Evolutionary conservation across 768 basidiomycete genomes (phyloP), one percentile per base, ranked within the genome.

Genomic region (Chiua virens): DNA sequence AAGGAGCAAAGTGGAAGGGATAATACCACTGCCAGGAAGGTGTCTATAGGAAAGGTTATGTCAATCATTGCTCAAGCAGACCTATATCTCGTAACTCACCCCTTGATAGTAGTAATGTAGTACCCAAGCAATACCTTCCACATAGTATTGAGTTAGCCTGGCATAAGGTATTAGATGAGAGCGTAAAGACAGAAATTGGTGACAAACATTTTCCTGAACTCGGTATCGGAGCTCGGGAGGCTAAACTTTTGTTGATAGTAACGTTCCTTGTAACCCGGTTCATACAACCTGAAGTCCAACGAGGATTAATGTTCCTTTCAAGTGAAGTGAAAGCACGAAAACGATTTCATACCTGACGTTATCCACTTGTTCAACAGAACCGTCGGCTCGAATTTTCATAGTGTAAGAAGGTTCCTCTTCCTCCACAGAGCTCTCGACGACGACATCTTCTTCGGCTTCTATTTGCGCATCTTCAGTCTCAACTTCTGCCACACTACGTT

Each of bases 1-100:
- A 99, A 1, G 97, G 97, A 13, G 97, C 92, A 67, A 97, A 99
- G 70, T 99, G 97, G 63, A 89, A 95, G 2, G 97, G 97, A 68
- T 98, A 98, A 73, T 88, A 99, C 97, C 97, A 99, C 63, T 94
- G 85, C 96, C 96, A 98, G 3, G 95, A 97, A 4, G 91, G 89
- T 8, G 90, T 83, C 92, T 88, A 53, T 39, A 42, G 35, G 40
- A 45, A 45, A 54, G 55, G 43, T 46, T 58, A 60, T 45, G 62
- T 63, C 30, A 64, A 54, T 52, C 14, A 14, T 34, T 15, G n/a
- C 10, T 30, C 45, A 42, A 22, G 52, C 20, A 47, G 5, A 38
- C 18, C 13, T 25, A 8, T 36, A 43, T 38, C 40, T 45, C 28
- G 35, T 35, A 21, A 71, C 83, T 54, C 69, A 97, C 94, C 62